These are phyloP conservation scores for Coffea eugenioides DNA, from an alignment of 257 asterid species.

Conservation along the genomic window DNA sequence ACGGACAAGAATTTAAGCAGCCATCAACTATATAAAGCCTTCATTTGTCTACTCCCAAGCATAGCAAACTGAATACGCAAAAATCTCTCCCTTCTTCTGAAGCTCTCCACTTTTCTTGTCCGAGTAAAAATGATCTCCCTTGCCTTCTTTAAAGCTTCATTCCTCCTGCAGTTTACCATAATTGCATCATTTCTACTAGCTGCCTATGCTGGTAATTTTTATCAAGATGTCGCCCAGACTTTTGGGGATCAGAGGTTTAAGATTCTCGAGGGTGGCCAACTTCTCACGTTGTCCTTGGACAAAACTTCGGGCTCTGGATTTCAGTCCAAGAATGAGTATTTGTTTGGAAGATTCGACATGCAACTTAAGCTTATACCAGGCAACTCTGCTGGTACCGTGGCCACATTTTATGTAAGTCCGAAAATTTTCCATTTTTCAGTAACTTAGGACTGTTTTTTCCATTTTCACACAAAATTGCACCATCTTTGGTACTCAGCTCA, in stretches of 20 bases:
- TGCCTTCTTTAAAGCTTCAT: background rate
- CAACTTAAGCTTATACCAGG: background rate
- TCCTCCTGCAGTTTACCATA: background rate
- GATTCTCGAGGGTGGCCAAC: background rate
- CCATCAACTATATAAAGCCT: slow-evolving; percentile 8
- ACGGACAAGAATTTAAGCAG: background rate
- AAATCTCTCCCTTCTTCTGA: no score
- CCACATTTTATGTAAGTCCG: background rate
- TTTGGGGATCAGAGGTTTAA: slow-evolving; percentile 8
- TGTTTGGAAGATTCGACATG: background rate
- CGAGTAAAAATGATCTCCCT: background rate
- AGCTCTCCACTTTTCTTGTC: no score
- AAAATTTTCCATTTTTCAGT: background rate
- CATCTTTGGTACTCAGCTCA: background rate
- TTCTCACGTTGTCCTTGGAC: background rate
- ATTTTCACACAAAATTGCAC: background rate
- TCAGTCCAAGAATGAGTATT: background rate
- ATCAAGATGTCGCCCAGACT: slow-evolving; percentile 13
- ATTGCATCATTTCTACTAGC: background rate
- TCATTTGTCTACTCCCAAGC: background rate
- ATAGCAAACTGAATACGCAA: background rate
- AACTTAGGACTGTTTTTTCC: no score
- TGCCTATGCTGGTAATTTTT: slow-evolving; percentile 19
- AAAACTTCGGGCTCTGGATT: background rate
- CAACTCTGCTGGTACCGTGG: background rate